phyloP scores from a whole-genome alignment of 345 rosid genomes.

The Passiflora organensis region DNA sequence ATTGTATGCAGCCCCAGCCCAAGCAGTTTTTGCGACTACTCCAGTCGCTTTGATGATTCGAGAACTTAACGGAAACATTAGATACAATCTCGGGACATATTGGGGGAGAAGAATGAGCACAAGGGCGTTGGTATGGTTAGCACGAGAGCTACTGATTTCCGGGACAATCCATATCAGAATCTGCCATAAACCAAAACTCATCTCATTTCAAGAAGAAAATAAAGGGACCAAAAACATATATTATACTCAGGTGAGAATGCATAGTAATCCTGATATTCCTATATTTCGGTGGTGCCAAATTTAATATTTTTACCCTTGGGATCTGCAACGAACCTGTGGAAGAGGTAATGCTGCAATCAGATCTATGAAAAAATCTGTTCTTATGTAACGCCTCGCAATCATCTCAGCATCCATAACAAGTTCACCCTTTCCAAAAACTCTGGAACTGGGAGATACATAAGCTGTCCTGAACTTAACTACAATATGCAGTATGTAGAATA shows the following conservation, averaged over 20 bases:
- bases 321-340: slow-evolving; percentile 64
- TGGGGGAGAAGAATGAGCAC: slow-evolving; percentile 76
- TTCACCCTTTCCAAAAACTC: slow-evolving; percentile 82
- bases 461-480: slow-evolving; percentile 72
- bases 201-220: background rate
- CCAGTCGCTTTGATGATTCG: slow-evolving; percentile 66
- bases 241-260: background rate
- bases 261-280: background rate
- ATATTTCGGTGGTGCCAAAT: background rate
- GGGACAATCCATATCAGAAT: slow-evolving; percentile 82
- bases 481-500: slow-evolving; percentile 56
- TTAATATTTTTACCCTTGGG: background rate
- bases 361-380: slow-evolving; percentile 66
- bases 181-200: slow-evolving; percentile 33
- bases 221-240: background rate
- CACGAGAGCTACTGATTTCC: slow-evolving; percentile 48
- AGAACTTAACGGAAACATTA: slow-evolving; percentile 67
- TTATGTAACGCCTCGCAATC: slow-evolving; percentile 61
- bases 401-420: slow-evolving; percentile 60
- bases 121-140: slow-evolving; percentile 68
- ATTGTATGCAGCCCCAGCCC: slow-evolving; percentile 97
- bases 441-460: slow-evolving; percentile 63
- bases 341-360: slow-evolving; percentile 70
- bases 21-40: slow-evolving; percentile 78
- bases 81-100: slow-evolving; percentile 63